Conservation (phyloP, 1,139 yeast species). For the Kazachstania sp. region DNA sequence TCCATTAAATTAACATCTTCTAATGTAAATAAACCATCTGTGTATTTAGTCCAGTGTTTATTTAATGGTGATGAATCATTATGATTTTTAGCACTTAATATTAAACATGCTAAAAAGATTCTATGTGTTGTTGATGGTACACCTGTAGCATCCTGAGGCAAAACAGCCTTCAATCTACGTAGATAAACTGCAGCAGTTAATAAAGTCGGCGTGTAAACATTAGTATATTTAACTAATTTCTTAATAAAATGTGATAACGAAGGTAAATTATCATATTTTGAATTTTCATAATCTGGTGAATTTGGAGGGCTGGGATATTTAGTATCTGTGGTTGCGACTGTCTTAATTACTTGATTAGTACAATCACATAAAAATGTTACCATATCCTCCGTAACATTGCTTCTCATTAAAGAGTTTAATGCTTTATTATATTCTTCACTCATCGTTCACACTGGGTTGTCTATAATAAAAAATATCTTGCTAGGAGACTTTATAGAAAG, state of each 20-base stretch:
- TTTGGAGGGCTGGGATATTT: conserved; percentile 9
- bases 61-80: conserved; percentile 73
- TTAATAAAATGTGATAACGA: conserved; percentile 66
- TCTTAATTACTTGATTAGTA: conserved; percentile 18
- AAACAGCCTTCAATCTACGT: conserved; percentile 46
- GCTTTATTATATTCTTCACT: conserved; percentile 7
- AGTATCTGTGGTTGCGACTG: conserved; percentile 5
- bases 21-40: conserved; percentile 59
- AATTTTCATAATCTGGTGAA: conserved; percentile 3
- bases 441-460: no score
- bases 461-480: no score
- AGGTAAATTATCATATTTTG: conserved; percentile 34
- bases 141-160: conserved; percentile 67
- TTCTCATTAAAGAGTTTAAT: conserved; percentile 18
- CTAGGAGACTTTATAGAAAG: no score
- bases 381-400: conserved; percentile 27
- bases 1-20: conserved; percentile 76
- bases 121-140: conserved; percentile 70
- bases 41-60: conserved; percentile 67
- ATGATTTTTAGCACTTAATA: conserved; percentile 63
- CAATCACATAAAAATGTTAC: conserved; percentile 19
- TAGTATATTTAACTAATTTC: conserved; percentile 58
- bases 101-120: conserved; percentile 62
- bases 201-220: conserved; percentile 68
- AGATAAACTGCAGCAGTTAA: conserved; percentile 63